Evolutionary conservation across 768 basidiomycete genomes (phyloP).

Genomic region (Lactarius pseudohatsudake): DNA sequence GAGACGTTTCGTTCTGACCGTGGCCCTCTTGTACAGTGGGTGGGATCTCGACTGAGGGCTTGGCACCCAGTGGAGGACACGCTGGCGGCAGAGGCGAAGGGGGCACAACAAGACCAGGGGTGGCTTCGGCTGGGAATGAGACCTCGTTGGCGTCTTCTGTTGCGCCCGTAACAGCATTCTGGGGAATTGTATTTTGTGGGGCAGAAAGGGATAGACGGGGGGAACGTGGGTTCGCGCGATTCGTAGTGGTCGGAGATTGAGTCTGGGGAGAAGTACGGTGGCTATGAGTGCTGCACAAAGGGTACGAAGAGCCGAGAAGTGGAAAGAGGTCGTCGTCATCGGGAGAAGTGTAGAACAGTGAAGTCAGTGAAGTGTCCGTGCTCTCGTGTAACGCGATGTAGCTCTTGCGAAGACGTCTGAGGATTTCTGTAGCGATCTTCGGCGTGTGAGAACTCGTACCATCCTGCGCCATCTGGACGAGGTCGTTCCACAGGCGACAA

Average conservation of each 20-base stretch:
- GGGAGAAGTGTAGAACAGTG: not conserved
- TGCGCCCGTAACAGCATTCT: not conserved
- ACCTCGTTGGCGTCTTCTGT: not conserved
- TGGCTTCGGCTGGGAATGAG: no score
- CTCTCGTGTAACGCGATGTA: not conserved
- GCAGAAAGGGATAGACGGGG: not conserved
- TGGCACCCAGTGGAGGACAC: not conserved
- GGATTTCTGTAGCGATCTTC: not conserved
- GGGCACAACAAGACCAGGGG: not conserved
- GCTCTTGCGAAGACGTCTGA: constrained; percentile 1
- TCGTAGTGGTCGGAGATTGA: not conserved
- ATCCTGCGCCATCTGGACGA: not conserved
- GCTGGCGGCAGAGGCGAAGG: not conserved
- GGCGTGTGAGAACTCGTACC: not conserved
- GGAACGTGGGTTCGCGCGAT: not conserved
- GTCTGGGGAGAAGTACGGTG: not conserved
- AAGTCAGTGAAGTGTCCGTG: not conserved
- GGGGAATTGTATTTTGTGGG: not conserved
- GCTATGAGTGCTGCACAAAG: not conserved
- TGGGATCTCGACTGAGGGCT: no score
- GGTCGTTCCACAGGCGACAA: constrained; percentile 2
- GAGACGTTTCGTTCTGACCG: not conserved
- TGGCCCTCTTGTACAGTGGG: not conserved
- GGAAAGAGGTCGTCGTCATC: not conserved
- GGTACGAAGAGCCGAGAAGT: not conserved